These are phyloP conservation scores for Mariannaea sp. DNA, from an alignment of 2,329 filamentous ascomycete species.

Conservation along the genomic window DNA sequence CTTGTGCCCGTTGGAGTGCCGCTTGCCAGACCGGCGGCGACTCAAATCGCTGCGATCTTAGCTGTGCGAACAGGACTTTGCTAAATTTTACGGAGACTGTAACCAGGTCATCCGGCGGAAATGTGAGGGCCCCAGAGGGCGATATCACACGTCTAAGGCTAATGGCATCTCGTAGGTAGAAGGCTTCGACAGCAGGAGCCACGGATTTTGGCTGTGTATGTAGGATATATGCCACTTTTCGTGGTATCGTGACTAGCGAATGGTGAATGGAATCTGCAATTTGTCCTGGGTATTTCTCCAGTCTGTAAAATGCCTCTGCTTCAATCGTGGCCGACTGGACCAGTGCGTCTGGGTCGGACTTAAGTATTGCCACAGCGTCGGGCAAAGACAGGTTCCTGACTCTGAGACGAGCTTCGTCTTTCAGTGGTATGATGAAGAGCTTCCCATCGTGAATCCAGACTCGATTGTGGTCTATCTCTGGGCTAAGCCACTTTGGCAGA, in stretches of 20 bases:
- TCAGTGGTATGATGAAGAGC: conserved; percentile 72
- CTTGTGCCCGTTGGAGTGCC: conserved; percentile 29
- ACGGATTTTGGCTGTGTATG: conserved; percentile 76
- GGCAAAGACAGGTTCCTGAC: conserved; percentile 60
- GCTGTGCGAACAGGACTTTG: conserved; percentile 85
- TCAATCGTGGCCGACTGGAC: conserved; percentile 77
- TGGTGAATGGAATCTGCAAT: conserved; percentile 78
- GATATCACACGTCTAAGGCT: conserved; percentile 70
- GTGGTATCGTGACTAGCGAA: conserved; percentile 73
- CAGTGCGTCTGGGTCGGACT: conserved; percentile 59
- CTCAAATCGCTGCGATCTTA: conserved; percentile 83
- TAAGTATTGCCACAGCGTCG: conserved; percentile 68
- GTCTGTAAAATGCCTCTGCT: conserved; percentile 86
- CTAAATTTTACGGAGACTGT: conserved; percentile 82
- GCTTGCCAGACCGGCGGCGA: conserved; percentile 60
- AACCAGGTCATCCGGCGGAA: conserved; percentile 80
- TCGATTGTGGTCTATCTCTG: conserved; percentile 84
- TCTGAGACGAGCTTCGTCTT: conserved; percentile 38
- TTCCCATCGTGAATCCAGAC: conserved; percentile 86
- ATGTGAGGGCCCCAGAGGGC: conserved; percentile 59
- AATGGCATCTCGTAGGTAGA: conserved; percentile 87
- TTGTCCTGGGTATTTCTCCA: conserved; percentile 80
- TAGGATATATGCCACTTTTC: conserved; percentile 80
- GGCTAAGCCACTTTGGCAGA: conserved; percentile 87
- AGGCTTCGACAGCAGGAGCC: conserved; percentile 83